phyloP scores from a whole-genome alignment of 1,139 yeast species.

The Diutina rugosa region DNA sequence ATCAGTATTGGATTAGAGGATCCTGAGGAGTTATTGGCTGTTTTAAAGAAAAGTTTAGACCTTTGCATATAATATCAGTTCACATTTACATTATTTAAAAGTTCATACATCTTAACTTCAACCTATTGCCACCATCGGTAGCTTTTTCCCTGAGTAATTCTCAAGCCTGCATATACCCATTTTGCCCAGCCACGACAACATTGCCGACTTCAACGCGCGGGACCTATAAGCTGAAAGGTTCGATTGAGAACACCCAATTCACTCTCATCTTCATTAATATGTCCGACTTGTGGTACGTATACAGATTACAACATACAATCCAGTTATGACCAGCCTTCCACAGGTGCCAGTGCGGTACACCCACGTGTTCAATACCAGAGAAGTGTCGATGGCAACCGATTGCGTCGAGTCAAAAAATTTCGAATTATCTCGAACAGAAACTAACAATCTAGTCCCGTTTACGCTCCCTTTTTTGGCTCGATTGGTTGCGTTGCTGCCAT shows the following conservation, averaged over 20 bases:
- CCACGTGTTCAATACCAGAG: not conserved
- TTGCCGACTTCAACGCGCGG: not conserved
- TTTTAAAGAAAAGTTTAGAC: slow-evolving; percentile 23
- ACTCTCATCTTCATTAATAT: not conserved
- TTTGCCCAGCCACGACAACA: slow-evolving; percentile 1
- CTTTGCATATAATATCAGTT: not conserved
- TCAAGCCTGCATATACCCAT: not conserved
- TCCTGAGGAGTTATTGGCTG: slow-evolving; percentile 36
- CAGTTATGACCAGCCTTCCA: not conserved
- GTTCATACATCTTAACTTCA: too few relatives aligned
- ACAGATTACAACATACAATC: not conserved
- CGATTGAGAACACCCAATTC: not conserved
- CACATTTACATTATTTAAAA: not conserved
- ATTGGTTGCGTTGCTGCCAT: slow-evolving; percentile 99
- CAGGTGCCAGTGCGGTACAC: not conserved
- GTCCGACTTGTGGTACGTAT: slow-evolving; percentile 3
- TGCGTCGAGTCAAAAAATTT: not conserved
- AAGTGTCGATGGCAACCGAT: not conserved
- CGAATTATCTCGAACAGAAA: not conserved
- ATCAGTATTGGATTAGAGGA: slow-evolving; percentile 78
- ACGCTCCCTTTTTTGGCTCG: slow-evolving; percentile 92
- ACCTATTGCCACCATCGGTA: not conserved
- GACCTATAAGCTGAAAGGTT: not conserved
- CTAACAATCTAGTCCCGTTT: slow-evolving; percentile 43
- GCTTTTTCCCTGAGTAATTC: not conserved